Conservation (phyloP, 2,329 filamentous ascomycete genomes). For the Talaromyces sp. region DNA sequence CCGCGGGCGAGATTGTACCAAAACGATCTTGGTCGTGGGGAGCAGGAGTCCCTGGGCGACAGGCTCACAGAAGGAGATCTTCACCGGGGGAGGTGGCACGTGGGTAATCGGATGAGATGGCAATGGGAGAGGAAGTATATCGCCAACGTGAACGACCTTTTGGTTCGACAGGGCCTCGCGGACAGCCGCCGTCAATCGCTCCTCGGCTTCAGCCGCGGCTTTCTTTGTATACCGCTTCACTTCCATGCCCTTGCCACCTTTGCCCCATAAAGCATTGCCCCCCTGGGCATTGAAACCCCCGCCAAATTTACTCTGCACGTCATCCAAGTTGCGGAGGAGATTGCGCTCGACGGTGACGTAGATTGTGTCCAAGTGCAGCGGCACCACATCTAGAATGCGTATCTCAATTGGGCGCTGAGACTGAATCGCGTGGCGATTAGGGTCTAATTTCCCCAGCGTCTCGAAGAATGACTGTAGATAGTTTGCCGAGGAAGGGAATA, state of each 20-base stretch:
- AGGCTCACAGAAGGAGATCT: conserved; percentile 88
- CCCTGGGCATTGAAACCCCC: conserved; percentile 49
- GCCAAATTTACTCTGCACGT: conserved; percentile 77
- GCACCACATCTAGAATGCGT: conserved; percentile 71
- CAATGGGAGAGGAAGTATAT: conserved; percentile 73
- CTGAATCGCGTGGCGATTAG: conserved; percentile 67
- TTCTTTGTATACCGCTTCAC: conserved; percentile 30
- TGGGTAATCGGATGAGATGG: conserved; percentile 79
- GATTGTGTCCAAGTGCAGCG: conserved; percentile 74
- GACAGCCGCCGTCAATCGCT: conserved; percentile 60
- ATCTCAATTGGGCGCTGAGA: conserved; percentile 78
- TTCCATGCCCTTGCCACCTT: conserved; percentile 24
- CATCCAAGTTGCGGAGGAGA: conserved; percentile 70
- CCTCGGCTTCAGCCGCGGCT: conserved; percentile 42
- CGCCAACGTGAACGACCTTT: conserved; percentile 75
- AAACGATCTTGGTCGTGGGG: conserved; percentile 74
- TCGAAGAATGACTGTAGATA: conserved; percentile 75
- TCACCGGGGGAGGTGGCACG: conserved; percentile 74
- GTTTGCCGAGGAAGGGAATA: conserved; percentile 67
- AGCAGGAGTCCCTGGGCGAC: conserved; percentile 80
- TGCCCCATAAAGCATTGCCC: conserved; percentile 36
- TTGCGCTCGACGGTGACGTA: conserved; percentile 83
- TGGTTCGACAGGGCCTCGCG: conserved; percentile 68
- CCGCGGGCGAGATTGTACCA: conserved; percentile 52
- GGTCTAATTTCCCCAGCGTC: conserved; percentile 65